Base-by-base conservation (phyloP, 176 grass and related monocot genomes). In the Otatea glauca region DNA sequence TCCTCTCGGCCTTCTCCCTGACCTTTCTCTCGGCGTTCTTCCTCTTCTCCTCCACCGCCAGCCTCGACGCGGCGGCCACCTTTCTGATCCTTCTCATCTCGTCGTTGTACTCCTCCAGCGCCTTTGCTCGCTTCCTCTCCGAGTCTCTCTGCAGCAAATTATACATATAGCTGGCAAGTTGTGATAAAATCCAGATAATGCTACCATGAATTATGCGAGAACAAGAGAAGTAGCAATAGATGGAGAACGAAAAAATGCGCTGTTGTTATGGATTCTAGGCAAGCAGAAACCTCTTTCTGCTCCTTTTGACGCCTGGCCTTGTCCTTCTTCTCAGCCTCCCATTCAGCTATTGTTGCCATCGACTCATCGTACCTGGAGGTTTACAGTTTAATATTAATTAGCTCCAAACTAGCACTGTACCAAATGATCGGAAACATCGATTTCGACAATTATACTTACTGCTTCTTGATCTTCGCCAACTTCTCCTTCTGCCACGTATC, bases 281-380 rank as follows among this genome's bases (percentile, higher is more conserved):
- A 43, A 70, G 60, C 61, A 50, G 10, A 79, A 74, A 97, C 96
- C 92, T 95, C 55, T 84, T 85, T 92, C 12, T 49, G 79, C 3
- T 88, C 62, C 87, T 80, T 86, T 20, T 83, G 77, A 25, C 79
- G 68, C 87, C 79, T 87, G 10, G 93, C 89, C 72, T 93, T 93
- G 49, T 63, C 69, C 85, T 84, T 92, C 87, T 92, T 95, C 72
- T 92, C 82, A 5, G 54, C 64, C 87, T 93, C 93, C 96, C 93
- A 95, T 83, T 93, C 87, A 2, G 74, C 74, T 70, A 93, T 93
- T 4, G 82, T 90, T 14, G 27, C 3, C 65, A 87, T 92, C 21
- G 77, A 86, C 83, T 90, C 90, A 9, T 93, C 71, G 42, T 81
- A 93, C 76, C 96, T 95, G 70, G 1, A 23, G 23, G 50, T 76